Base-by-base conservation (phyloP, 441 rosid genomes). In the Metrosideros polymorpha region DNA sequence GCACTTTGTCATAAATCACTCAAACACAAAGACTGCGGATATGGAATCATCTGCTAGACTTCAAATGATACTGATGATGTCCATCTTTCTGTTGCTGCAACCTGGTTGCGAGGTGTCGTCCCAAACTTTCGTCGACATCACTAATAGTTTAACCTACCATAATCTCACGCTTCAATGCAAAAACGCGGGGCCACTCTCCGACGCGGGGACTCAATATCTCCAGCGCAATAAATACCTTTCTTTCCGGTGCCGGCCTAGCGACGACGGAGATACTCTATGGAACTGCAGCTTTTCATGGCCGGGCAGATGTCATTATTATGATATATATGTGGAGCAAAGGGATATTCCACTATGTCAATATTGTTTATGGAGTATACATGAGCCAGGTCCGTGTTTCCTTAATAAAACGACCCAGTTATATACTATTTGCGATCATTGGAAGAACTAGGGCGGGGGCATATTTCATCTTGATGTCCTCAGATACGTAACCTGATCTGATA, bases 171-270 rank as follows among this genome's bases (percentile, higher is more conserved):
- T 61, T 32, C 39, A 0, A 12, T 61, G 71, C 71, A 12, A 0
- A 14, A 14, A 14, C 71, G 9, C 0, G 10, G 10, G 4, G 71
- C 15, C 7, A 39, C 0, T 0, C 22, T 0, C 0, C 10, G 22
- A 6, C 39, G 6, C 4, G 0, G 71, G 39, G 19, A 2, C 0
- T 9, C 39, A 3, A 61, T 14, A 12, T 0, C 39, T 61, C 22
- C 71, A 0, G 39, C 71, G 19, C 1, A 15, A 30, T 61, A 7
- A 29, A 14, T 14, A 14, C 18, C 29, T 29, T 29, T 3, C 22
- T 1, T 29, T 61, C 71, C 24, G 0, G 18, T 61, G 29, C 32
- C 2, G 1, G 15, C 22, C 39, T 4, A 0, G 5, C 39, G 0
- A 17, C 39, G 9, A 18, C 9, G 71, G 1, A 30, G 0, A 59